Evolutionary conservation across 192 early-diverging fungal species (phyloP), one percentile per base, ranked within the genome.

Genomic region (Entomortierella chlamydospora): DNA sequence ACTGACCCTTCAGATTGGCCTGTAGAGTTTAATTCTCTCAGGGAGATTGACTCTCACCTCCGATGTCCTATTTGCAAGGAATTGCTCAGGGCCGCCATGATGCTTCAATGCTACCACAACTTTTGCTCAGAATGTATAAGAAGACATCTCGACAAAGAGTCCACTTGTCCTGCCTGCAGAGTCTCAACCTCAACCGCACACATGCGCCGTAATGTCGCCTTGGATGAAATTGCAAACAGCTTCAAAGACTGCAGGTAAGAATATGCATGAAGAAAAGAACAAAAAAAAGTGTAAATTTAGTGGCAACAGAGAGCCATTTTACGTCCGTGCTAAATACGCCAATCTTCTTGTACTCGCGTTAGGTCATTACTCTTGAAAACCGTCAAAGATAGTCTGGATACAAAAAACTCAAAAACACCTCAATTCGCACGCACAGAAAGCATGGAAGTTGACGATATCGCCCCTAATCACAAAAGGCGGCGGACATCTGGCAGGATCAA

Each of bases 31-130:
- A 56, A 47, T 10, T 79, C 83, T 11, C 71, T 93, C 20, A 74
- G 87, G 41, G 81, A 85, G 33, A 76, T 93, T 7, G 93, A 95
- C 68, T 85, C 90, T 23, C 83, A 89, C 23, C 77, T 93, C 28
- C 85, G 93, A 12, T 95, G 93, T 64, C 87, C 91, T 0, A 90
- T 95, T 28, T 95, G 93, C 73, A 93, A 93, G 71, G 93, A 94
- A 55, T 84, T 88, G 50, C 87, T 88, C 37, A 54, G 82, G 25
- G 89, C 89, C 6, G 78, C 91, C 56, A 84, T 92, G 80, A 85
- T 88, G 7, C 61, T 89, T 4, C 52, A 86, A n/a, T 95, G 93
- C 72, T 82, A 79, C 0, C 93, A 95, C 70, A 90, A 91, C 15
- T 95, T 95, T 64, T 95, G 93, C 69, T 92, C 93, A 18, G 83